Base-by-base conservation (phyloP, 1,284 basidiomycete genomes). In the Trametes sp. region DNA sequence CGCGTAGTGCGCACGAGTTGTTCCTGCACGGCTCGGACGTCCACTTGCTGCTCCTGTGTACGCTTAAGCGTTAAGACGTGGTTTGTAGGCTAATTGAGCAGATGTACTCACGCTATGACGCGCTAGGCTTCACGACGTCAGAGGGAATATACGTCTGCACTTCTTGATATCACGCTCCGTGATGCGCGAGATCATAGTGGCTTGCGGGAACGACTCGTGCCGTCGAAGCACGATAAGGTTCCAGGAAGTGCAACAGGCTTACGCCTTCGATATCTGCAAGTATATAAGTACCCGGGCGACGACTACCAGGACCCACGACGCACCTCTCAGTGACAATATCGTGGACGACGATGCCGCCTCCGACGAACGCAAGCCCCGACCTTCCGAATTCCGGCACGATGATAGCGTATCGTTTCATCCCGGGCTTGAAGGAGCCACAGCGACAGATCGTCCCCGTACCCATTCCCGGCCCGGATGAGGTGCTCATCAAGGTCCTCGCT, bases 401-500 rank as follows among this genome's bases (percentile, higher is more conserved):
- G 71, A 41, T 61, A 33, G 69, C 70, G 0, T 72, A 66, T 53
- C 67, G 69, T 19, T 67, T 62, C 61, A 49, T 57, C 16, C 65
- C 67, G 7, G 61, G 59, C 2, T 41, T 26, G 23, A 54, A 57
- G 11, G 55, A 59, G 14, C 63, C 65, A 13, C 46, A 62, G 11
- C 57, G 54, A 5, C 55, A 64, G 52, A 52, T 50, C 9, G 46
- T 72, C 19, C 64, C 67, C 8, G 53, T 72, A 6, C 70, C 71
- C 11, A 23, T 36, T 6, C 71, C 70, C 1, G 52, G 45, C 21
- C 53, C 62, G 2, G 62, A 66, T 50, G 64, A 72, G 33, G 70
- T 70, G 23, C 66, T 71, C 2, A 52, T 72, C 57, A 71, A 70
- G 42, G 59, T 72, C 51, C 67, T 70, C 31, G 71, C 71, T 4